phyloP scores from a whole-genome alignment of 257 asterid species.

The Knoxia roxburghii region DNA sequence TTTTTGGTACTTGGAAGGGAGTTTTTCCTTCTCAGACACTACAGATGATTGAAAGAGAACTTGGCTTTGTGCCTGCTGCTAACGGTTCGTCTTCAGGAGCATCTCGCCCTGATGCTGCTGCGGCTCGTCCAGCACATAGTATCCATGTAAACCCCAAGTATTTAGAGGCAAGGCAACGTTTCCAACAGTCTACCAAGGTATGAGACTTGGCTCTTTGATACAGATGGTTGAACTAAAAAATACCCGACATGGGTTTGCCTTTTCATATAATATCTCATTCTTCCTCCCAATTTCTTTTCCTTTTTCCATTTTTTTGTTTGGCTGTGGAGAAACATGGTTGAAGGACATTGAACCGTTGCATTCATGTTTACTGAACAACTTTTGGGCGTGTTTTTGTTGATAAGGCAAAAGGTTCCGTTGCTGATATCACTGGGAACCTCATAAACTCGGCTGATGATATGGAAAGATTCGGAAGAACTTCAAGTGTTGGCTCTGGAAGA shows the following conservation, averaged over 20 bases:
- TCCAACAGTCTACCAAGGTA: slow-evolving; percentile 62
- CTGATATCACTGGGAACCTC: slow-evolving; percentile 32
- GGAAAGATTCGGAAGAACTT: slow-evolving; percentile 48
- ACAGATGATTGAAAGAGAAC: slow-evolving; percentile 75
- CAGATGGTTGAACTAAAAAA: not conserved
- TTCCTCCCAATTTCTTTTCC: not conserved
- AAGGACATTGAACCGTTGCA: not conserved
- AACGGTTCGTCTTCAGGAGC: slow-evolving; percentile 59
- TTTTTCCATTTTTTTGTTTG: not conserved
- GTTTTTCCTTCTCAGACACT: slow-evolving; percentile 75
- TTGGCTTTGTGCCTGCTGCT: slow-evolving; percentile 57
- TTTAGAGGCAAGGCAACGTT: slow-evolving; percentile 76
- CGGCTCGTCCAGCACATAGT: slow-evolving; percentile 68
- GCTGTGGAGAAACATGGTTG: not conserved
- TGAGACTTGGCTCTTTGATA: slow-evolving; percentile 9
- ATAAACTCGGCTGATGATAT: slow-evolving; percentile 40
- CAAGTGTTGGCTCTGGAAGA: slow-evolving; percentile 49
- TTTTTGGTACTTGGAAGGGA: slow-evolving; percentile 93
- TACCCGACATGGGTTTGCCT: not conserved
- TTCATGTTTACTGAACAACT: not conserved
- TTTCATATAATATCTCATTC: not conserved
- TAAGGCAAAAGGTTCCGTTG: slow-evolving; percentile 50
- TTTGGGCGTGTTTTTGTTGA: slow-evolving; percentile 19
- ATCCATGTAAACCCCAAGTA: slow-evolving; percentile 90
- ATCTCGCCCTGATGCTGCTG: slow-evolving; percentile 51